These are phyloP conservation scores for Pulveroboletus sp. DNA, from an alignment of 768 basidiomycete genomes.

Conservation along the genomic window DNA sequence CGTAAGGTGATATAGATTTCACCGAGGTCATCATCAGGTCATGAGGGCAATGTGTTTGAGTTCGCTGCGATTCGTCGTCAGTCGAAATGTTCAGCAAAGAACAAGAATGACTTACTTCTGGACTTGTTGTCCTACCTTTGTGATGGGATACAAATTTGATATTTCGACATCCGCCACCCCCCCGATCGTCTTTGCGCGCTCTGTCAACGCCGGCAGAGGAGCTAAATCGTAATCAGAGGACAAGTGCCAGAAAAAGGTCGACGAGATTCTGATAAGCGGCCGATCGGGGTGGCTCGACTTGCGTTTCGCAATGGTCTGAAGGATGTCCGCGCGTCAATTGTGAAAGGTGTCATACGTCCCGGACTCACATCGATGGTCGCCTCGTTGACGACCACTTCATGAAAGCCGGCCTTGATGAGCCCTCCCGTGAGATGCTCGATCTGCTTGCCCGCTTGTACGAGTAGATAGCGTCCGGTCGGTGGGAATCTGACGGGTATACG, in stretches of 20 bases:
- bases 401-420: conserved; percentile 86
- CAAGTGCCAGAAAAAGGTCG: conserved; percentile 95
- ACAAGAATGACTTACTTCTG: conserved; percentile 51
- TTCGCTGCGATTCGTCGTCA: conserved; percentile 47
- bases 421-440: conserved; percentile 84
- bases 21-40: conserved; percentile 40
- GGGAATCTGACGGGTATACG: conserved; percentile 87
- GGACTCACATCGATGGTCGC: conserved; percentile 65
- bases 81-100: neutral
- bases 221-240: conserved; percentile 79
- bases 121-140: conserved; percentile 90
- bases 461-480: conserved; percentile 68
- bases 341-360: neutral
- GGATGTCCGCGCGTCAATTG: neutral
- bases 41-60: conserved; percentile 78
- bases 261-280: conserved; percentile 93
- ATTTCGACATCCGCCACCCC: conserved; percentile 30
- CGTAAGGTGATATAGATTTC: too few relatives aligned
- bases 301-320: conserved; percentile 60
- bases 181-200: conserved; percentile 44
- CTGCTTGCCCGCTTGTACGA: conserved; percentile 96
- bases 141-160: conserved; percentile 50
- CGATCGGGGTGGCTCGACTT: conserved; percentile 59
- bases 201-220: conserved; percentile 53
- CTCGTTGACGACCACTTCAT: conserved; percentile 90